phyloP scores from a whole-genome alignment of 2,329 filamentous ascomycete genomes.

The Colletotrichum musae region DNA sequence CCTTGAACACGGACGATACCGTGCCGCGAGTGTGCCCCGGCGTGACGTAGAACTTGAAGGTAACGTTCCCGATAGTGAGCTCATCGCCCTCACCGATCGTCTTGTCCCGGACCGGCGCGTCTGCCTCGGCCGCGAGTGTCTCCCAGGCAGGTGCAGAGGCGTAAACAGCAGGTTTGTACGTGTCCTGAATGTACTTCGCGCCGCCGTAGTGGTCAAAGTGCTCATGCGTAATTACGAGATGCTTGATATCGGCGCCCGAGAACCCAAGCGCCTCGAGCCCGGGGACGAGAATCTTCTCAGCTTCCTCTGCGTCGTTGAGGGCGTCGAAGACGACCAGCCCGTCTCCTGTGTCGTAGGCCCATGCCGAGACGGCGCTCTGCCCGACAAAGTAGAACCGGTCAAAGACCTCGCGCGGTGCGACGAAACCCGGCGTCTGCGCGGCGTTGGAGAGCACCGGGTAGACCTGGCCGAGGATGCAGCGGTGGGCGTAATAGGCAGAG shows the following conservation, averaged over 20 bases:
- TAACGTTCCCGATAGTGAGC: constrained; percentile 45
- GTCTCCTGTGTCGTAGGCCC: constrained; percentile 47
- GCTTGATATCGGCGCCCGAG: constrained; percentile 47
- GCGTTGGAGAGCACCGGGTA: constrained; percentile 22
- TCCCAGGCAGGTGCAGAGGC: constrained; percentile 41
- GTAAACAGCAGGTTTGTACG: constrained; percentile 41
- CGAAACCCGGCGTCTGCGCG: constrained; percentile 37
- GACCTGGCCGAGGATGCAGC: constrained; percentile 33
- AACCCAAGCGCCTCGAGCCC: constrained; percentile 42
- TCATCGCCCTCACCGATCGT: constrained; percentile 15
- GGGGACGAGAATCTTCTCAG: constrained; percentile 31
- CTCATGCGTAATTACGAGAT: constrained; percentile 48
- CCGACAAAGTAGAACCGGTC: constrained; percentile 46
- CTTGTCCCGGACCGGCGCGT: constrained; percentile 7
- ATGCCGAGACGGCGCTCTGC: constrained; percentile 44
- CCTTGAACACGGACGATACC: constrained; percentile 43
- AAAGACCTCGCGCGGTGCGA: constrained; percentile 42
- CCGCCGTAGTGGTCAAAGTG: constrained; percentile 49
- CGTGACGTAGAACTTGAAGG: constrained; percentile 42
- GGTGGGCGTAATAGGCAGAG: constrained; percentile 24
- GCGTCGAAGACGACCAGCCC: constrained; percentile 41
- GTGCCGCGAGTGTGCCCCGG: constrained; percentile 46
- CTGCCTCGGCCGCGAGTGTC: background rate
- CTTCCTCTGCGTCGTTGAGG: constrained; percentile 17
- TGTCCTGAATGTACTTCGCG: constrained; percentile 45